These are phyloP conservation scores for Berberis thunbergii DNA, from an alignment of 164 flowering plant genomes.

Conservation along the genomic window DNA sequence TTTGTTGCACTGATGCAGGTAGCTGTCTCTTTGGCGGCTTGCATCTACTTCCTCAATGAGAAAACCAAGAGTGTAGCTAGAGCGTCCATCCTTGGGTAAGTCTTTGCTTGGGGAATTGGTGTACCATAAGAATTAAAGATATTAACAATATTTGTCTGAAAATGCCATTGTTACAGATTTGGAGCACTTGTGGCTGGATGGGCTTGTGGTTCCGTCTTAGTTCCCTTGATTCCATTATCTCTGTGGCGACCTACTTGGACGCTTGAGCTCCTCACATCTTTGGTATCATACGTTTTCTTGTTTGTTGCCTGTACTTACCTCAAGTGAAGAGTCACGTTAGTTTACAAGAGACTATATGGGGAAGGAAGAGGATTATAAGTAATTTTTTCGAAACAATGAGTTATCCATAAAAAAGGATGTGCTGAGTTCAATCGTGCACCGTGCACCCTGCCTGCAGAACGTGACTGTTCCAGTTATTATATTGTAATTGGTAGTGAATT, in stretches of 20 bases:
- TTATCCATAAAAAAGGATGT: too few species aligned
- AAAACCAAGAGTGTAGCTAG: conserved; percentile 79
- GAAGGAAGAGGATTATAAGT: too few species aligned
- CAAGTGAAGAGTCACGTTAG: conserved; percentile 33
- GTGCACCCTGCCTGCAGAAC: too few species aligned
- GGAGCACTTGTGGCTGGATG: conserved; percentile 81
- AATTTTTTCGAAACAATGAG: too few species aligned
- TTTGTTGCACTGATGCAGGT: conserved; percentile 36
- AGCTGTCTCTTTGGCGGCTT: conserved; percentile 78
- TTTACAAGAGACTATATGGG: too few species aligned
- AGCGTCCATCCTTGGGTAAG: conserved; percentile 75
- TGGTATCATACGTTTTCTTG: conserved; percentile 62
- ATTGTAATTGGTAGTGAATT: too few species aligned
- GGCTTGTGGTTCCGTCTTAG: conserved; percentile 68
- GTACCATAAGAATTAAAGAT: background rate
- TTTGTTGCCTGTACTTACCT: conserved; percentile 82
- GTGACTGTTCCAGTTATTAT: too few species aligned
- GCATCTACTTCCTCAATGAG: conserved; percentile 91
- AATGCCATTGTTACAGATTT: conserved; percentile 26
- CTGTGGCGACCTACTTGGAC: conserved; percentile 76
- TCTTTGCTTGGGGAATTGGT: background rate
- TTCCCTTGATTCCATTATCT: conserved; percentile 61
- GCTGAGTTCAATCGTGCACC: too few species aligned
- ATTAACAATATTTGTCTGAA: background rate
- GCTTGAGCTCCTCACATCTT: conserved; percentile 82